Evolutionary conservation across 108 stramenopile genomes (phyloP).

Genomic region (Cyclotella choctawhatcheeana): DNA sequence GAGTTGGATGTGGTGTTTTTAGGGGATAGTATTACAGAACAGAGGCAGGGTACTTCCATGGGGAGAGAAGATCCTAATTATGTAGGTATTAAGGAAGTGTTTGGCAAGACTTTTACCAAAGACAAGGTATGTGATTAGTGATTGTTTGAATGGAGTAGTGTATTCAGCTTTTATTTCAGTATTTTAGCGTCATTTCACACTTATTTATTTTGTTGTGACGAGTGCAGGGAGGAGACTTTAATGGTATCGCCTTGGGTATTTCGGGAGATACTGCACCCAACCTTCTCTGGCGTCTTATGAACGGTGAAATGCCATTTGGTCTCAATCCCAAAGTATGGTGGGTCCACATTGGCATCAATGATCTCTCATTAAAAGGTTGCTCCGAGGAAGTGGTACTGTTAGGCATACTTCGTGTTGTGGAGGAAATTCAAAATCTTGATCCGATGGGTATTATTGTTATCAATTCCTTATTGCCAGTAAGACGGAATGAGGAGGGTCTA

Average conservation of each 20-base stretch:
- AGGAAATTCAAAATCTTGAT: conserved; percentile 50
- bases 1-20: conserved; percentile 75
- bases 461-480: conserved; percentile 63
- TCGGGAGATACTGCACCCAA: conserved; percentile 69
- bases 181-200: no score
- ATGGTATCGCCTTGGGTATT: conserved; percentile 74
- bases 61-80: conserved; percentile 35
- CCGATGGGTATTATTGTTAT: conserved; percentile 68
- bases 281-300: conserved; percentile 77
- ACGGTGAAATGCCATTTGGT: conserved; percentile 69
- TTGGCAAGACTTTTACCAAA: conserved; percentile 58
- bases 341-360: conserved; percentile 71
- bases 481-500: conserved; percentile 38
- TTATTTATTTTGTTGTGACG: no score
- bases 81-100: conserved; percentile 39
- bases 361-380: conserved; percentile 62
- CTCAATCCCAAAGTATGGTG: conserved; percentile 56
- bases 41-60: conserved; percentile 53
- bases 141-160: no score
- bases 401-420: conserved; percentile 69
- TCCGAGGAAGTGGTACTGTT: conserved; percentile 73
- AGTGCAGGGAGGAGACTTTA: conserved; percentile 51
- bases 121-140: conserved; percentile 17
- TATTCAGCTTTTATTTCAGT: no score
- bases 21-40: conserved; percentile 73